These are phyloP conservation scores for Brassica juncea DNA, from an alignment of 345 rosid genomes.

Conservation along the genomic window DNA sequence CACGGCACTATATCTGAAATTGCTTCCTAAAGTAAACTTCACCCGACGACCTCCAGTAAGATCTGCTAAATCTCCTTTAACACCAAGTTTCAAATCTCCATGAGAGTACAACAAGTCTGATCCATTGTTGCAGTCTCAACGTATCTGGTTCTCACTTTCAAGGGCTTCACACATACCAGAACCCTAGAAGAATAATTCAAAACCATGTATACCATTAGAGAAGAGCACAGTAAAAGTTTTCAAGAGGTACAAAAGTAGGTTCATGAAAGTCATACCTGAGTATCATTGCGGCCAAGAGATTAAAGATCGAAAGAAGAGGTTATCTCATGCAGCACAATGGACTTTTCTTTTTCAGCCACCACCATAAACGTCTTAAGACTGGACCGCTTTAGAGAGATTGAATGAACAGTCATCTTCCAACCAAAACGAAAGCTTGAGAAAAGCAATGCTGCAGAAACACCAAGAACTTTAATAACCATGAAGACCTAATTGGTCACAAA, in stretches of 20 bases:
- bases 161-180: constrained; percentile 73
- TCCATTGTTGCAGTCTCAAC: constrained; percentile 61
- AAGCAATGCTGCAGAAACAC: constrained; percentile 63
- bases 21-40: constrained; percentile 60
- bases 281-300: constrained; percentile 45
- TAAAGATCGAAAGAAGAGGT: constrained; percentile 46
- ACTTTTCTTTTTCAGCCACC: constrained; percentile 66
- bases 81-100: constrained; percentile 75
- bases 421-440: constrained; percentile 84
- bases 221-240: too few relatives aligned
- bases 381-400: constrained; percentile 54
- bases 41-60: constrained; percentile 61
- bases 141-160: constrained; percentile 68
- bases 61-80: constrained; percentile 59
- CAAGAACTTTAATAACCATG: constrained; percentile 9
- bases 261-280: constrained; percentile 56
- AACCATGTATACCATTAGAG: neutral
- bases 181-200: constrained; percentile 48
- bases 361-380: constrained; percentile 76
- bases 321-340: constrained; percentile 52
- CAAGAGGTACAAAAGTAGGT: too few relatives aligned
- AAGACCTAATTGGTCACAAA: neutral
- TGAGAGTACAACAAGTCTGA: constrained; percentile 68
- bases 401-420: constrained; percentile 70
- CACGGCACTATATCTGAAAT: constrained; percentile 65